These are phyloP conservation scores for Dendrobium huoshanense DNA, from an alignment of 106 monocot genomes.

Conservation along the genomic window DNA sequence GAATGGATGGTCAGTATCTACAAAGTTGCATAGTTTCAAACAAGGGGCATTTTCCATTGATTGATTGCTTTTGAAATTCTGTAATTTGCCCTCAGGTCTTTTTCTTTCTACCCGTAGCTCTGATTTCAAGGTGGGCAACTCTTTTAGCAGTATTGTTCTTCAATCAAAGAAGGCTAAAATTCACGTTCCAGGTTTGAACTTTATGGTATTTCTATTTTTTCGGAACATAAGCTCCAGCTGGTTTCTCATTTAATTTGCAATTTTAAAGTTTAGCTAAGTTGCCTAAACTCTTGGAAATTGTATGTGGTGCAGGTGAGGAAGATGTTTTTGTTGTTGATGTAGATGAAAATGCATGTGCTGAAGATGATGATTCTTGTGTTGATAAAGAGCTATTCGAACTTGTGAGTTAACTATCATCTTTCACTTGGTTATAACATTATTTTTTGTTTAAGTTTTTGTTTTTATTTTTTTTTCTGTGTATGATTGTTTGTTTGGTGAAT, in stretches of 20 bases:
- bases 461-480: background rate
- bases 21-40: background rate
- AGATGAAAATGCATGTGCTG: constrained; percentile 42
- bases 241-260: background rate
- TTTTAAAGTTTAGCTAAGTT: background rate
- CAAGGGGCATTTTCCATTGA: background rate
- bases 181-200: constrained; percentile 46
- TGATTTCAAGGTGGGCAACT: constrained; percentile 11
- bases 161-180: constrained; percentile 22
- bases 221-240: background rate
- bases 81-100: constrained; percentile 15
- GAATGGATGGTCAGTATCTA: constrained; percentile 47
- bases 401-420: constrained; percentile 32
- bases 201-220: background rate
- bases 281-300: background rate
- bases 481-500: constrained; percentile 1
- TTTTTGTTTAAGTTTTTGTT: background rate
- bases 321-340: constrained; percentile 48
- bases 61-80: background rate
- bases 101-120: constrained; percentile 8
- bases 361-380: constrained; percentile 39
- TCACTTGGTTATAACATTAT: too few species aligned
- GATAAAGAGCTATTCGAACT: constrained; percentile 60
- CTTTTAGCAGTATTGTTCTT: constrained; percentile 24
- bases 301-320: constrained; percentile 39